These are phyloP conservation scores for Microstroma glucosiphilum DNA, from an alignment of 1,284 basidiomycete genomes.

Conservation along the genomic window DNA sequence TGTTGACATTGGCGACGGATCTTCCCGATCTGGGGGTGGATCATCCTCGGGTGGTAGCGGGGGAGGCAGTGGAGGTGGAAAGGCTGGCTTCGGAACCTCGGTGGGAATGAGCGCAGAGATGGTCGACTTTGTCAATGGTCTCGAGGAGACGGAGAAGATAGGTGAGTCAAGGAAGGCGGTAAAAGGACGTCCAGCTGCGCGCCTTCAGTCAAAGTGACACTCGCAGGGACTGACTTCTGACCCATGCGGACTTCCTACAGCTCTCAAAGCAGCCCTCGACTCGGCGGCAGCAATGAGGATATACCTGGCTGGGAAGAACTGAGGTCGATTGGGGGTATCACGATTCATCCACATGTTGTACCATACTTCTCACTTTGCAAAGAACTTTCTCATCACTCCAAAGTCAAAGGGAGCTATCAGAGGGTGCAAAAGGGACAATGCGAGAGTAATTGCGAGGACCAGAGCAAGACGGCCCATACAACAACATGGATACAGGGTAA, in stretches of 20 bases:
- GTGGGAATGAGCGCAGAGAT: slow-evolving; percentile 35
- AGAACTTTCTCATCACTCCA: too few species aligned
- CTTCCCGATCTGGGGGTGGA: too few species aligned
- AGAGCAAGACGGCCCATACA: too few species aligned
- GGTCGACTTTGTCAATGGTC: slow-evolving; percentile 35
- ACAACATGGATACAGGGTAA: too few species aligned
- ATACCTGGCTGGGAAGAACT: background rate
- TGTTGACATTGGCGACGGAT: too few species aligned
- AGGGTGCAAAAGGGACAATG: too few species aligned
- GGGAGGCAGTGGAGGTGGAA: slow-evolving; percentile 1
- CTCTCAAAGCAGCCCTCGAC: background rate
- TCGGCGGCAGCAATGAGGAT: background rate
- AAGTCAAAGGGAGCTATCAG: too few species aligned
- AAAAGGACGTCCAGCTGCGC: background rate
- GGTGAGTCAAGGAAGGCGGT: slow-evolving; percentile 17
- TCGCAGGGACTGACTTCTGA: background rate
- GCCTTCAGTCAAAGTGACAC: background rate
- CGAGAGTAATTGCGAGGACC: too few species aligned
- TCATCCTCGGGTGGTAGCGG: slow-evolving; percentile 14
- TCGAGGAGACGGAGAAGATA: slow-evolving; percentile 34
- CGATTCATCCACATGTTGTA: too few species aligned
- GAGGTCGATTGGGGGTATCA: background rate
- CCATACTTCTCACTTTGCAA: too few species aligned
- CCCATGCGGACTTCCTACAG: background rate
- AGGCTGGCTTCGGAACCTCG: slow-evolving; percentile 2